These are phyloP conservation scores for Vickermania spadyakhi DNA, from an alignment of 208 protist species.

Conservation along the genomic window DNA sequence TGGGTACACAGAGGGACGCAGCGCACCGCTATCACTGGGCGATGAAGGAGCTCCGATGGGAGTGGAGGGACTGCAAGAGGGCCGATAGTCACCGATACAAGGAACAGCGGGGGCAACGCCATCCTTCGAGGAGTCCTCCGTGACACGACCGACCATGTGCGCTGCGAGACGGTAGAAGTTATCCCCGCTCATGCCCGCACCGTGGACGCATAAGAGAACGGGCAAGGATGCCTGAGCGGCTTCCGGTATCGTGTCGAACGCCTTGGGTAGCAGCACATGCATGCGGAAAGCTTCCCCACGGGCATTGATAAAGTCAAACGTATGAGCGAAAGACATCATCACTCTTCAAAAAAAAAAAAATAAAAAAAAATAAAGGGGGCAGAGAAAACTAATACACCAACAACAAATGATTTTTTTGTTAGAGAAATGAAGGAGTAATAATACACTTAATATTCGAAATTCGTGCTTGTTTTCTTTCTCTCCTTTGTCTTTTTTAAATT, in stretches of 20 bases:
- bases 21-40: too few relatives aligned
- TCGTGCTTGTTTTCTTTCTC: too few relatives aligned
- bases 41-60: neutral
- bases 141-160: slow-evolving; percentile 10
- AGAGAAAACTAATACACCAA: neutral
- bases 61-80: neutral
- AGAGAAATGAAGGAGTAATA: too few relatives aligned
- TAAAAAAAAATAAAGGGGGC: slow-evolving; percentile 8
- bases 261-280: slow-evolving; percentile 21
- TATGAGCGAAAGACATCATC: slow-evolving; percentile 6
- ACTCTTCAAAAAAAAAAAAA: neutral
- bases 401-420: neutral
- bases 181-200: slow-evolving; percentile 77
- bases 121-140: neutral
- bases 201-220: slow-evolving; percentile 86
- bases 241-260: slow-evolving; percentile 5
- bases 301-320: slow-evolving; percentile 25
- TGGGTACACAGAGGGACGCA: neutral
- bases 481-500: too few relatives aligned
- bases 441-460: too few relatives aligned
- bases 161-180: slow-evolving; percentile 50
- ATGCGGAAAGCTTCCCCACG: slow-evolving; percentile 44
- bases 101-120: neutral
- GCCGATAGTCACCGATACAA: neutral
- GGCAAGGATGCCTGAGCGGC: slow-evolving; percentile 15